Evolutionary conservation across 129 eudicot genomes (phyloP).

Genomic region (Arctium lappa): DNA sequence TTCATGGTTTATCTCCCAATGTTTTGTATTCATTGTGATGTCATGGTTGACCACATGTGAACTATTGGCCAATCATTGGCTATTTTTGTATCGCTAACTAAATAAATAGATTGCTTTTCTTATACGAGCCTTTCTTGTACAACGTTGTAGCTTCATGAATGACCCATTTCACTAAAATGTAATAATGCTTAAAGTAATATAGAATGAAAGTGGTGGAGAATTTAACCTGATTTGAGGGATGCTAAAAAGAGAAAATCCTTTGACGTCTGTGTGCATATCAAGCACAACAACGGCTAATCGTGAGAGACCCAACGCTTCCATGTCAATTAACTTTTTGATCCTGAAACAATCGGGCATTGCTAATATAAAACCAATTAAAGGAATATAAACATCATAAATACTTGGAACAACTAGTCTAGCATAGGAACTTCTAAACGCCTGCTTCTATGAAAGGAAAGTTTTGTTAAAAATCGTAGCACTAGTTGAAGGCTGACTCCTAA

Average conservation of each 20-base stretch:
- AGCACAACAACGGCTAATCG: constrained; percentile 71
- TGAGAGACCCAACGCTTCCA: constrained; percentile 79
- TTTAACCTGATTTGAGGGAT: constrained; percentile 93
- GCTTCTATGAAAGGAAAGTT: not conserved
- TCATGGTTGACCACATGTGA: not conserved
- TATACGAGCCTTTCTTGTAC: not conserved
- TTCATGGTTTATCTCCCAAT: not conserved
- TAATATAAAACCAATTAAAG: not conserved
- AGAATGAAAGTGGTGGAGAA: not conserved
- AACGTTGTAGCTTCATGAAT: not conserved
- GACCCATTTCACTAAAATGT: not conserved
- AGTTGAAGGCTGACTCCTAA: not conserved
- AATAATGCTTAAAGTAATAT: not conserved
- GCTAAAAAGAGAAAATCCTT: constrained; percentile 81
- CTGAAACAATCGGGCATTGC: constrained; percentile 35
- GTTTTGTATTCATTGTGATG: not conserved
- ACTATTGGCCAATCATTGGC: not conserved
- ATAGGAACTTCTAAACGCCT: not conserved
- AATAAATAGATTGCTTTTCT: not conserved
- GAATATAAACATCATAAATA: constrained; percentile 1
- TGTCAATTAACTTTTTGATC: constrained; percentile 81
- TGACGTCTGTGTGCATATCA: constrained; percentile 84
- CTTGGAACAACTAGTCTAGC: constrained; percentile 1
- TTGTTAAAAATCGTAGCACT: not conserved
- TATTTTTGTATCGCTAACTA: not conserved